Evolutionary conservation across 2,329 filamentous ascomycete species (phyloP).

Genomic region (Colletotrichum magnum): DNA sequence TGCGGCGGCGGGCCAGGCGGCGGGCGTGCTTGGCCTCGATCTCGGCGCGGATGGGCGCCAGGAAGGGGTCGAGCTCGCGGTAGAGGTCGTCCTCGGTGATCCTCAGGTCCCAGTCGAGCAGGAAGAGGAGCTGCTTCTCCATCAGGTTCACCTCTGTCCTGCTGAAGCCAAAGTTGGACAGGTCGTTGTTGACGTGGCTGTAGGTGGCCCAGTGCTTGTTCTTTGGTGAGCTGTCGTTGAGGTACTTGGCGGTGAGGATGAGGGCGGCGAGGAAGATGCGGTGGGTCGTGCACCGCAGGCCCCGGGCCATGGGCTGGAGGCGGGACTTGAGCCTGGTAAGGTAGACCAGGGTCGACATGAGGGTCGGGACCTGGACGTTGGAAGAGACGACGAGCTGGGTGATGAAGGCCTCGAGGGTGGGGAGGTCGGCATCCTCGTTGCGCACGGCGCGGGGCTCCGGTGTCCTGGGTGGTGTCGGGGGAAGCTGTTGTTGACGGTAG

Average conservation of each 20-base stretch:
- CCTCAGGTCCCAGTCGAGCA: conserved; percentile 94
- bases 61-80: conserved; percentile 87
- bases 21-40: conserved; percentile 66
- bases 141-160: conserved; percentile 98
- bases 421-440: conserved; percentile 71
- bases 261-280: conserved; percentile 94
- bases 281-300: conserved; percentile 95
- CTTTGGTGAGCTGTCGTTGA: conserved; percentile 98
- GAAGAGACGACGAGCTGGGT: conserved; percentile 90
- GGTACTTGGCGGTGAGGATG: conserved; percentile 93
- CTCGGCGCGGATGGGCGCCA: conserved; percentile 82
- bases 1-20: conserved; percentile 64
- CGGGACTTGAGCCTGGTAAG: conserved; percentile 86
- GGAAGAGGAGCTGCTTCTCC: conserved; percentile 97
- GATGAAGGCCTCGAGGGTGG: conserved; percentile 92
- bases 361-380: conserved; percentile 95
- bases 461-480: conserved; percentile 66
- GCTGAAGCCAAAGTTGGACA: conserved; percentile 86
- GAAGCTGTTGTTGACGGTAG: conserved; percentile 52
- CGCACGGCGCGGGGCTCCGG: conserved; percentile 60
- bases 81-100: conserved; percentile 90
- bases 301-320: conserved; percentile 94
- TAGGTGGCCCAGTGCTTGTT: conserved; percentile 99
- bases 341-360: conserved; percentile 98
- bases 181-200: conserved; percentile 79